Evolutionary conservation across 495 filamentous ascomycete genomes (phyloP), one percentile per base, ranked within the genome.

Genomic region (Penicillium steckii): DNA sequence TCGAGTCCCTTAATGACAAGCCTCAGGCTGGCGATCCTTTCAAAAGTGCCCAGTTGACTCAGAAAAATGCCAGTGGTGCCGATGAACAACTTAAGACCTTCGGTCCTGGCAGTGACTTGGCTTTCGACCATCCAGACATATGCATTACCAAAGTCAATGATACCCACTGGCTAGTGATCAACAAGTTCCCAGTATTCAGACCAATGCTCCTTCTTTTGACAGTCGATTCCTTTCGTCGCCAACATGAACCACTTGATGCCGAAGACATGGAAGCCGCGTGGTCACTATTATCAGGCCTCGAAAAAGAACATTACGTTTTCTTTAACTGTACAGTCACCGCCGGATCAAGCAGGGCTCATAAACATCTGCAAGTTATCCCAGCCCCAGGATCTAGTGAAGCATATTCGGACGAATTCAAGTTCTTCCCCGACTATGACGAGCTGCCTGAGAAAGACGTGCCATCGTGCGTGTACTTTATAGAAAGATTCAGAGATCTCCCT

Each of bases 311-410:
- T 54, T 49, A 53, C 53, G 52, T 53, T 19, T 62, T 75, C 29
- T 76, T 65, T 50, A 76, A 75, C 53, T 71, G 72, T 42, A 63
- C 66, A 5, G 48, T 61, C 17, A 40, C 45, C n/a, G 61, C 65
- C 32, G 73, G 73, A 17, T 68, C 69, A 22, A 75, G 72, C 52
- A 46, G 73, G 18, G 52, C 67, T 50, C 73, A 77, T 59, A 77
- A 77, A 56, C 73, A 77, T 59, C 48, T 75, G 51, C 73, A 77
- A 24, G 41, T 77, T 17, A 44, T 76, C 33, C 67, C 70, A 1
- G 60, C 52, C 1, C 55, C 57, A 23, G 52, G 54, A 19, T 13
- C 33, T 8, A 19, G 30, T 44, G 54, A 52, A 1, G 44, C 17
- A 29, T 57, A 57, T 30, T 23, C 33, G 6, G 47, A 44, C 1